Evolutionary conservation across 176 grass and related monocot genomes (phyloP).

Genomic region (Musa itinerans): DNA sequence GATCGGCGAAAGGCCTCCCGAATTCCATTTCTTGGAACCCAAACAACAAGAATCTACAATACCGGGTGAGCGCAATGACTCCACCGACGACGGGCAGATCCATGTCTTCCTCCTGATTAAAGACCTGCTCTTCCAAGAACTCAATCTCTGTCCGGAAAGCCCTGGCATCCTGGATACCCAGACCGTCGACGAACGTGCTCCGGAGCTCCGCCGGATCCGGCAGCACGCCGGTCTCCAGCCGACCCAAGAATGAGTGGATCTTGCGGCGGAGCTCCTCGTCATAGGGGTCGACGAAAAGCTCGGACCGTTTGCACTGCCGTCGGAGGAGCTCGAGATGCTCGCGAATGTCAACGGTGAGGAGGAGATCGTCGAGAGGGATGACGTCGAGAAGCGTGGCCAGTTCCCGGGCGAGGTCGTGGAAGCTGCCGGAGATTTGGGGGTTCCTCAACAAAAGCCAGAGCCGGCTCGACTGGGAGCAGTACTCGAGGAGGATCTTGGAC

Average conservation of each 20-base stretch:
- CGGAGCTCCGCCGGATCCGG: constrained; percentile 31
- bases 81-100: constrained; percentile 58
- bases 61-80: constrained; percentile 53
- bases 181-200: constrained; percentile 33
- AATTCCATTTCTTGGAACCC: constrained; percentile 21
- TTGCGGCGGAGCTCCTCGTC: constrained; percentile 38
- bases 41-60: constrained; percentile 63
- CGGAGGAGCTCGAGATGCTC: constrained; percentile 51
- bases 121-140: constrained; percentile 75
- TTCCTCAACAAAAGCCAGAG: constrained; percentile 58
- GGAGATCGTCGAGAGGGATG: constrained; percentile 40
- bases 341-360: constrained; percentile 39
- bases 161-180: constrained; percentile 38
- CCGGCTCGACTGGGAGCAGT: constrained; percentile 49
- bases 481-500: constrained; percentile 62
- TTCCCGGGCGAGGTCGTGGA: constrained; percentile 74
- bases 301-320: constrained; percentile 21
- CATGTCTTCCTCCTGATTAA: constrained; percentile 58
- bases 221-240: constrained; percentile 33
- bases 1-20: neutral
- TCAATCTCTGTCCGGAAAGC: constrained; percentile 58
- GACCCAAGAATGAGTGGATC: constrained; percentile 34
- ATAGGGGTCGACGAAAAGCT: constrained; percentile 34
- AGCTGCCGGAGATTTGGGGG: constrained; percentile 41
- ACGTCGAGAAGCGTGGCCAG: constrained; percentile 72